These are phyloP conservation scores for Rhododendron kiyosumense DNA, from an alignment of 148 eudicot species.

Conservation along the genomic window DNA sequence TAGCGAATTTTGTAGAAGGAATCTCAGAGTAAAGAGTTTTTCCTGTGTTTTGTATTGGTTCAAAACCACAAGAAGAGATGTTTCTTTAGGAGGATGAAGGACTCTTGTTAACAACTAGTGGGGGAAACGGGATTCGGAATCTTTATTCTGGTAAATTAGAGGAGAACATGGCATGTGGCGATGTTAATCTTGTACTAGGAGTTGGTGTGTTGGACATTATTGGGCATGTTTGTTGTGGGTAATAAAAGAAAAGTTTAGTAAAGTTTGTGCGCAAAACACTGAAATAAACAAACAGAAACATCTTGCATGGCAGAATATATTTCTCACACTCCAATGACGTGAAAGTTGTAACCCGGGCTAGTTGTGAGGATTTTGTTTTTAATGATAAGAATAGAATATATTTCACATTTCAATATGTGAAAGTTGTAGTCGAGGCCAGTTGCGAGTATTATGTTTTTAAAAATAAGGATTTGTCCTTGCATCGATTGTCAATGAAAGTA, in stretches of 20 bases:
- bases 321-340: neutral
- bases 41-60: neutral
- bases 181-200: neutral
- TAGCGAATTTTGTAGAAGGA: neutral
- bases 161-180: neutral
- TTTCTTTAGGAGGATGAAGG: neutral
- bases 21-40: neutral
- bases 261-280: neutral
- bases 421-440: neutral
- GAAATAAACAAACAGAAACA: neutral
- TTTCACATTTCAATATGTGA: neutral
- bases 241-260: neutral
- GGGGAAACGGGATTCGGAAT: neutral
- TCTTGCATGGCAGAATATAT: neutral
- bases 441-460: too few relatives aligned
- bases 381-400: neutral
- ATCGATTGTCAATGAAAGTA: neutral
- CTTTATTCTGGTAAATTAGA: neutral
- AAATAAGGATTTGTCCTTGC: neutral
- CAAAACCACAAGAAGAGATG: neutral
- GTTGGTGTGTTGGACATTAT: neutral
- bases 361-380: too few relatives aligned
- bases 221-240: neutral
- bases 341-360: neutral
- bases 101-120: neutral